Evolutionary conservation across 129 eudicot species (phyloP), one percentile per base, ranked within the genome.

Genomic region (Flaveria ramosissima): DNA sequence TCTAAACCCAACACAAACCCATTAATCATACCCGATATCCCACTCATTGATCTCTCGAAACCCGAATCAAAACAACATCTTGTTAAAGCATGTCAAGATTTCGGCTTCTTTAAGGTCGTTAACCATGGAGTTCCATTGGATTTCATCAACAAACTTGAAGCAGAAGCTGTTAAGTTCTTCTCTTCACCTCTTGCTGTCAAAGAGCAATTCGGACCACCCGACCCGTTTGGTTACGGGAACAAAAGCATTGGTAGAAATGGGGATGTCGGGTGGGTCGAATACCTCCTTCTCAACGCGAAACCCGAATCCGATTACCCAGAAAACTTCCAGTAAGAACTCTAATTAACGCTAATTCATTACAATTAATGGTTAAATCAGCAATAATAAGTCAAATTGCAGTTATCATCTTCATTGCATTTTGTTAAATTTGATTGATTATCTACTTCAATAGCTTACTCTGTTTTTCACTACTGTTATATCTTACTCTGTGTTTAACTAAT

Each of bases 171-270:
- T 2, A 84, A 86, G 6, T 92, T 92, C 86, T 92, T 92, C 36
- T 76, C 88, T 9, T 81, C 84, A 7, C 93, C 97, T 8, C 68
- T 81, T 9, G 76, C 88, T 7, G 86, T 73, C 24, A 92, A 92
- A 41, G 79, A 74, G 43, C 84, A 85, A n/a, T 89, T 84, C 15
- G 92, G 92, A 1, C 89, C 89, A 3, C 82, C 90, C 53, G 17
- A 83, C 82, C 96, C 97, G 51, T 92, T 89, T 79, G 96, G 96
- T 3, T 92, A 89, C 70, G 97, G 96, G 1, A 92, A 84, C 80
- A 88, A 88, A 69, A 82, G 79, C 42, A 92, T 92, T 79, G 97
- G 97, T 12, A 51, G 41, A 36, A 86, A 81, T 51, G 97, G 97
- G 8, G 97, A 92, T 62, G 56, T 88, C 15, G 97, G 97, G 17